Base-by-base conservation (phyloP, 2,329 filamentous ascomycete species). In the Stagonosporopsis cucurbitacearum region DNA sequence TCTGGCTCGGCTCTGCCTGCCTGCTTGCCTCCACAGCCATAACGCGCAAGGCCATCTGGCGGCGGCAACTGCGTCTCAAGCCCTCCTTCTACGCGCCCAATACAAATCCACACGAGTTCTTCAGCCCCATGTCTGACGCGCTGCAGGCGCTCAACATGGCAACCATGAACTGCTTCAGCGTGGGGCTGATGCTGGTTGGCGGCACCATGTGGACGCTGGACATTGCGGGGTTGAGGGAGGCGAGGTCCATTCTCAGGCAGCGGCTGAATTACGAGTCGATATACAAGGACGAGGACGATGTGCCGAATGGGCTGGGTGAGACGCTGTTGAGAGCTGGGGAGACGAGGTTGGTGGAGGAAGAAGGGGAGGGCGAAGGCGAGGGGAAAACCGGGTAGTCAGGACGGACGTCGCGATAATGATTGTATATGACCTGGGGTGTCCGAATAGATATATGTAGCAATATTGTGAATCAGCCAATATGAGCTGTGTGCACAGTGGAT, bases 111-210 rank as follows among this genome's bases (percentile, higher is more conserved):
- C 72, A 78, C 45, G 80, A 75, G 43, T 71, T 75, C 40, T 81
- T 86, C 25, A 88, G 88, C 68, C 87, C 87, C 7, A 82, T 86
- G 1, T 73, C 89, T 35, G 88, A 97, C 60, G 94, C 94, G 0
- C 77, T 89, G 30, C 90, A 96, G 75, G 94, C 94, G 0, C 80
- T 99, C 20, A 90, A 88, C 44, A 80, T 97, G 32, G 95, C 94
- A 0, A 96, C 93, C 0, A 82, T 97, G 65, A 96, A 96, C 67
- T 91, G 95, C 12, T 69, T 87, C 28, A 90, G 88, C 65, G 84
- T 95, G 45, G 88, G 83, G 0, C 86, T 96, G 73, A 86, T 96
- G 82, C 77, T 84, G 8, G 82, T 85, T 0, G 95, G 94, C 3
- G 92, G 89, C 0, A 75, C 88, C 11, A 80, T 91, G 59, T 96